Evolutionary conservation across 2,329 filamentous ascomycete species (phyloP), one percentile per base, ranked within the genome.

Genomic region (Hypoxylon sp.): DNA sequence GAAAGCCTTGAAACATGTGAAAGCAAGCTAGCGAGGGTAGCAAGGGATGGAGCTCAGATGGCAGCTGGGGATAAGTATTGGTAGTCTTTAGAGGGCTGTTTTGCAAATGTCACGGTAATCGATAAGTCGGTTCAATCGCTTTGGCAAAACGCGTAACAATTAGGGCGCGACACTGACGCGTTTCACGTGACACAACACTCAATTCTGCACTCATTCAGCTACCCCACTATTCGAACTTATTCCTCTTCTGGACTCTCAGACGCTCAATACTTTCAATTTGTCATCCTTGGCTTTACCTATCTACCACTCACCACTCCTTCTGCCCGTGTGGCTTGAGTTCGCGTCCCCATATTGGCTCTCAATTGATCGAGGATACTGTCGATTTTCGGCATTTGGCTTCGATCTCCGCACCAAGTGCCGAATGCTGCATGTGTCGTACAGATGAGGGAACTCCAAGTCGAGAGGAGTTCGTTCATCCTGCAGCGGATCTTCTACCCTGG

Each of bases 141-240:
- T 48, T 17, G 27, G 13, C 20, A 57, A 33, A 33, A 57, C 46
- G 57, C 66, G 65, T 54, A 20, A 25, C 2, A 53, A 11, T 10
- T 22, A 2, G 6, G 50, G 20, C 69, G 66, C 66, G 69, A 37
- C n/a, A 22, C 13, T 62, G 61, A 64, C 69, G 57, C 69, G 63
- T 7, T 3, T 14, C 69, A 71, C 66, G 69, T 71, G 69, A 71
- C 22, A 50, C 22, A 54, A 49, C 1, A 42, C 22, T 35, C 17
- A 14, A 55, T 22, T 20, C 20, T 20, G 20, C 20, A 10, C 13
- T 30, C 27, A 31, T 31, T 51, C 25, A 44, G 40, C 25, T 31
- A 22, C 30, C 48, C 48, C 20, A 10, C 13, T 56, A 14, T n/a
- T 6, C n/a, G 2, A 14, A 37, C 14, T 37, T 37, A 37, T 14